phyloP scores from a whole-genome alignment of 2,329 filamentous ascomycete genomes.

The Colletotrichum brevisporum region DNA sequence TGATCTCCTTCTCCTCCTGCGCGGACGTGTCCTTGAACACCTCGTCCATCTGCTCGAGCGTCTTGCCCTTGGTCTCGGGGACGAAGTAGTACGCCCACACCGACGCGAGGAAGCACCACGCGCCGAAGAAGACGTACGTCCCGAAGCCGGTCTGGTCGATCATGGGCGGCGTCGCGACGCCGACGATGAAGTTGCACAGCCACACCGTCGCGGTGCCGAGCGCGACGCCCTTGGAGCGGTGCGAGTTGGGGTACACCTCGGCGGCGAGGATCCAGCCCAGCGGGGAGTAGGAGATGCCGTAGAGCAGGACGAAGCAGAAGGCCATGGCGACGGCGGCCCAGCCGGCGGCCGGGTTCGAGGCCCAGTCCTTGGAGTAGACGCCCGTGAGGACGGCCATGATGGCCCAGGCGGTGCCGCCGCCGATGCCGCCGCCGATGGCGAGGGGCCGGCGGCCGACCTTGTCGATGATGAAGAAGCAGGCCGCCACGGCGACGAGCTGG shows the following conservation, averaged over 20 bases:
- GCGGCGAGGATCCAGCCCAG: slow-evolving; percentile 23
- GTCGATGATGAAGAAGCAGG: slow-evolving; percentile 56
- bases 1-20: slow-evolving; percentile 34
- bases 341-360: slow-evolving; percentile 8
- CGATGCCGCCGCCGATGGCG: slow-evolving; percentile 48
- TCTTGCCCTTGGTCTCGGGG: slow-evolving; percentile 70
- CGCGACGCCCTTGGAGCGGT: slow-evolving; percentile 43
- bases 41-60: slow-evolving; percentile 69
- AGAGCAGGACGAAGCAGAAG: slow-evolving; percentile 49
- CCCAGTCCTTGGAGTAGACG: slow-evolving; percentile 24
- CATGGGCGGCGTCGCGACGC: slow-evolving; percentile 65
- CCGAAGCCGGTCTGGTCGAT: slow-evolving; percentile 63
- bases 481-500: slow-evolving; percentile 49
- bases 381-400: slow-evolving; percentile 31
- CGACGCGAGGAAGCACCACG: slow-evolving; percentile 63
- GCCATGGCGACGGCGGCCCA: slow-evolving; percentile 37
- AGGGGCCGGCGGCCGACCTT: slow-evolving; percentile 54
- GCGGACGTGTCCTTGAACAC: slow-evolving; percentile 43
- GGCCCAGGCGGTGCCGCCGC: slow-evolving; percentile 41
- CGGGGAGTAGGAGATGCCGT: slow-evolving; percentile 47
- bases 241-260: slow-evolving; percentile 28
- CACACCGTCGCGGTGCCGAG: slow-evolving; percentile 63
- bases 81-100: slow-evolving; percentile 68
- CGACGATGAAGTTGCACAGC: slow-evolving; percentile 61
- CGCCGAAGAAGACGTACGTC: slow-evolving; percentile 72